Evolutionary conservation across 2,329 filamentous ascomycete species (phyloP).

Genomic region (Epichloe sp.): DNA sequence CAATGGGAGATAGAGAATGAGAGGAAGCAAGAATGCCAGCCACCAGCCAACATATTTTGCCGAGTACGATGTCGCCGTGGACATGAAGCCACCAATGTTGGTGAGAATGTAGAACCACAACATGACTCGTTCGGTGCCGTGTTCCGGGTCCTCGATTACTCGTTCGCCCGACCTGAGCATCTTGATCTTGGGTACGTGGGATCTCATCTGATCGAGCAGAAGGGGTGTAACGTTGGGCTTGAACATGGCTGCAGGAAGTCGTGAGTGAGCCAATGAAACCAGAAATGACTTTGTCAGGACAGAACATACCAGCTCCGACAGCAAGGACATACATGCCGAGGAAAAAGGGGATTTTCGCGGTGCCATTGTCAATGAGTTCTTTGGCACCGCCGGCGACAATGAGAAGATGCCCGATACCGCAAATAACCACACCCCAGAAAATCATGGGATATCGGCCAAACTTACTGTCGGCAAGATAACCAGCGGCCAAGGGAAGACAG

Average conservation of each 20-base stretch:
- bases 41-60: conserved; percentile 39
- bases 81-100: conserved; percentile 40
- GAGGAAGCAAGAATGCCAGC: conserved; percentile 30
- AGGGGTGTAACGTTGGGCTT: conserved; percentile 61
- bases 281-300: no score
- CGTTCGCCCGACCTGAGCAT: conserved; percentile 41
- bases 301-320: conserved; percentile 42
- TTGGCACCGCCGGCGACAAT: conserved; percentile 47
- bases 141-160: conserved; percentile 55
- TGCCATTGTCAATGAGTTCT: conserved; percentile 28
- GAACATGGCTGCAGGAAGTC: conserved; percentile 32
- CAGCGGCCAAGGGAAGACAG: conserved; percentile 39
- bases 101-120: conserved; percentile 47
- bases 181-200: conserved; percentile 27
- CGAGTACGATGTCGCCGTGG: conserved; percentile 37
- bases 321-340: conserved; percentile 43
- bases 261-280: neutral
- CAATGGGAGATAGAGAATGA: conserved; percentile 44
- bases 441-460: conserved; percentile 62
- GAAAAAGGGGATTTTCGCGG: conserved; percentile 41
- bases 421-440: conserved; percentile 52
- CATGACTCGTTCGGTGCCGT: conserved; percentile 53
- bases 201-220: conserved; percentile 51
- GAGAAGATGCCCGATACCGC: conserved; percentile 55
- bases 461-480: conserved; percentile 52